A percentile compares a stretch with the other conserved stretches of the same genome.
These are phyloP conservation scores for Carallia brachiata DNA, from an alignment of 345 rosid genomes.

Conservation along the genomic window DNA sequence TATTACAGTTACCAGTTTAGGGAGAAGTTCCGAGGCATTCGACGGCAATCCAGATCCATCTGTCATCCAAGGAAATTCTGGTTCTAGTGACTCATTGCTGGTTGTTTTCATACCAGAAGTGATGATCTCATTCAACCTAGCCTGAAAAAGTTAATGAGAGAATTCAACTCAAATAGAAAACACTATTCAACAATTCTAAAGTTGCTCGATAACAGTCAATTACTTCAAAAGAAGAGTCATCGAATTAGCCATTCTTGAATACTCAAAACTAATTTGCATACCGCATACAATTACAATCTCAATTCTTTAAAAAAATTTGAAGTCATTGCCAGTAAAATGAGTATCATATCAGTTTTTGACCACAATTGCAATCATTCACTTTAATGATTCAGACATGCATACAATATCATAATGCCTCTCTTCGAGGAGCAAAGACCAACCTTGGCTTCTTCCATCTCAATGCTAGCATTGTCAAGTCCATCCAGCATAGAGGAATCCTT, in stretches of 20 bases:
- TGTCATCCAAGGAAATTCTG: slow-evolving; percentile 87
- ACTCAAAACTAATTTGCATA: too few relatives aligned
- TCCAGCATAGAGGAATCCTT: slow-evolving; percentile 99
- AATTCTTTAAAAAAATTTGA: background rate
- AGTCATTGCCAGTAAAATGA: background rate
- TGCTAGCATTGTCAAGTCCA: slow-evolving; percentile 93
- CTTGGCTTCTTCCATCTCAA: slow-evolving; percentile 96
- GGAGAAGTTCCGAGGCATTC: slow-evolving; percentile 74
- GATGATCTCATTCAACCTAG: slow-evolving; percentile 85
- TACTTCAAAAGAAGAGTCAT: background rate
- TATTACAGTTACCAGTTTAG: slow-evolving; percentile 53
- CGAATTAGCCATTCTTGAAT: background rate
- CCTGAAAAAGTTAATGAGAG: slow-evolving; percentile 42
- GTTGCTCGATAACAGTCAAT: background rate
- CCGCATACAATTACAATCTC: too few relatives aligned
- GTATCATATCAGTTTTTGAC: background rate
- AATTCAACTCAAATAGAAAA: slow-evolving; percentile 3
- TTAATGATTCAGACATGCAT: background rate
- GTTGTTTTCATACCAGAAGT: slow-evolving; percentile 52
- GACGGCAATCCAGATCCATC: slow-evolving; percentile 96
- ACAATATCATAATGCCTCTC: slow-evolving; percentile 14
- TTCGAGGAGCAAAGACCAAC: slow-evolving; percentile 41
- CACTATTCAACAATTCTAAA: background rate
- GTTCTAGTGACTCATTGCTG: slow-evolving; percentile 53
- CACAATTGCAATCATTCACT: slow-evolving; percentile 6